Conservation (phyloP, 2,329 filamentous ascomycete species). For the Diplodia corticola region DNA sequence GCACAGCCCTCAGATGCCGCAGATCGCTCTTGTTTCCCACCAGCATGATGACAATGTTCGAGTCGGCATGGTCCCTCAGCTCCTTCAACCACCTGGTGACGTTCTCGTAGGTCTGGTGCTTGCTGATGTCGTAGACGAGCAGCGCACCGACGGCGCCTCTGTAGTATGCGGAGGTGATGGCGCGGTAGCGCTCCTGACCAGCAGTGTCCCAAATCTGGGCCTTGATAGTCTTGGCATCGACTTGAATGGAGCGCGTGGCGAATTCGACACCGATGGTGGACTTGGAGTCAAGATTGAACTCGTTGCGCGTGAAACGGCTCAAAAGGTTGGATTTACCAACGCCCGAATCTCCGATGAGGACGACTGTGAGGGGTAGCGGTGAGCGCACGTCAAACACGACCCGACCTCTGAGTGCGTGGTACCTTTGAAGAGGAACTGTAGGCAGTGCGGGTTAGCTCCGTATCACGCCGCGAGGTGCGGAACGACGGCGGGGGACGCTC, state of each 20-base stretch:
- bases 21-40: slow-evolving; percentile 99
- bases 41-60: slow-evolving; percentile 99
- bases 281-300: slow-evolving; percentile 99
- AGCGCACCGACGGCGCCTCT: slow-evolving; percentile 95
- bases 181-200: slow-evolving; percentile 97
- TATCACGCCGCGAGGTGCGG: slow-evolving; percentile 29
- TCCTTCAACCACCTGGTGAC: slow-evolving; percentile 99
- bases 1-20: slow-evolving; percentile 93
- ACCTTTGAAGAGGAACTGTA: slow-evolving; percentile 99
- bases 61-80: slow-evolving; percentile 94
- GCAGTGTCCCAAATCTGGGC: slow-evolving; percentile 99
- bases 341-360: slow-evolving; percentile 98
- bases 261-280: slow-evolving; percentile 99
- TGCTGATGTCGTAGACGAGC: slow-evolving; percentile 99
- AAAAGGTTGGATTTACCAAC: slow-evolving; percentile 99
- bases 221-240: slow-evolving; percentile 99
- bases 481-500: slow-evolving; percentile 46
- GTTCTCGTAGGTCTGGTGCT: slow-evolving; percentile 99
- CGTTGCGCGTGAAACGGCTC: slow-evolving; percentile 98
- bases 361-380: slow-evolving; percentile 61
- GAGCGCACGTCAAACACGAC: slow-evolving; percentile 31
- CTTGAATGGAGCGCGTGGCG: slow-evolving; percentile 96
- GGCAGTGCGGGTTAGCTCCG: slow-evolving; percentile 34
- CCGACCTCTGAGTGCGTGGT: slow-evolving; percentile 32
- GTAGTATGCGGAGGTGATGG: slow-evolving; percentile 99